These are phyloP conservation scores for Conticribra weissflogii DNA, from an alignment of 108 stramenopile species.

Conservation along the genomic window DNA sequence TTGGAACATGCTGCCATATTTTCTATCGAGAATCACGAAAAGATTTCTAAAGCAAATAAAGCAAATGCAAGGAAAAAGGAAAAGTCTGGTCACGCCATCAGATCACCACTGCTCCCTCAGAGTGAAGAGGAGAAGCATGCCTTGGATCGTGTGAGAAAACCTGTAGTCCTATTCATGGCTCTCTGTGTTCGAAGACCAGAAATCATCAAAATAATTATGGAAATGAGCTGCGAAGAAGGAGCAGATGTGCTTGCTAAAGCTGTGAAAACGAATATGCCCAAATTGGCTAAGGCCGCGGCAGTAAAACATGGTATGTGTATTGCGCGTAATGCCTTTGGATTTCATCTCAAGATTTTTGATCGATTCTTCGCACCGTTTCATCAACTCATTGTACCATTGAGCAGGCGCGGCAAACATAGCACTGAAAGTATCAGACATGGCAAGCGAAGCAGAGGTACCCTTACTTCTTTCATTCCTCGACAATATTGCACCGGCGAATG, in stretches of 20 bases:
- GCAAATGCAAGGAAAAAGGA: conserved; percentile 49
- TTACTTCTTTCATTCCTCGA: conserved; percentile 84
- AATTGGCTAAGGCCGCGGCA: conserved; percentile 75
- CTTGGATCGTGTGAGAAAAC: conserved; percentile 68
- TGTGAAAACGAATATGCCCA: conserved; percentile 77
- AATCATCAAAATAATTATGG: conserved; percentile 75
- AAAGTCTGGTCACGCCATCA: conserved; percentile 37
- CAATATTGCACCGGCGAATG: conserved; percentile 65
- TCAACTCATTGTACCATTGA: too few species aligned
- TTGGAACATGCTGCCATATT: conserved; percentile 56
- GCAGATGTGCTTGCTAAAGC: conserved; percentile 83
- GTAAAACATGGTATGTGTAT: conserved; percentile 71
- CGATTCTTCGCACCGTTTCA: too few species aligned
- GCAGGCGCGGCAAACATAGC: conserved; percentile 72
- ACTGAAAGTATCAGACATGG: conserved; percentile 67
- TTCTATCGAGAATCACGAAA: conserved; percentile 60
- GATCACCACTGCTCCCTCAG: conserved; percentile 27
- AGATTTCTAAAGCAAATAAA: conserved; percentile 52
- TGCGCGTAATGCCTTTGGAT: too few species aligned
- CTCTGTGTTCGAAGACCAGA: conserved; percentile 77
- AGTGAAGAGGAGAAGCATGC: conserved; percentile 80
- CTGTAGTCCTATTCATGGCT: conserved; percentile 83
- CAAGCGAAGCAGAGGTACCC: conserved; percentile 59
- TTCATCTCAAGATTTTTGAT: too few species aligned
- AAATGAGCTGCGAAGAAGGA: conserved; percentile 57